phyloP scores from a whole-genome alignment of 495 filamentous ascomycete species.

The Immersiella caudata region DNA sequence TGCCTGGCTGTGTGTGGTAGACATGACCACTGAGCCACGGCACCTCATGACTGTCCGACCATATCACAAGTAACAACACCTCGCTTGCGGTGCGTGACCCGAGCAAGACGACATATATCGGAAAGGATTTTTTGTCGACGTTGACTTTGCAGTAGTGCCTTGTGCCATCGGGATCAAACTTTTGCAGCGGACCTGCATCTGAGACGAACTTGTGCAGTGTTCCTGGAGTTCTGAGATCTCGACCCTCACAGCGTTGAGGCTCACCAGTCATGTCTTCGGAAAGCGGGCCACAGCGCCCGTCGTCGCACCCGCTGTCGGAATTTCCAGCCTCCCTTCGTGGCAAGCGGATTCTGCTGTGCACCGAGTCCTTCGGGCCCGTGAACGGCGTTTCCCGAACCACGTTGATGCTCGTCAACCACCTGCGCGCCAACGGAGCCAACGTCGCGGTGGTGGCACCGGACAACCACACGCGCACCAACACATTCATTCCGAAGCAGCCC shows the following conservation, averaged over 20 bases:
- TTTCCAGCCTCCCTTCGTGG: conserved; percentile 53
- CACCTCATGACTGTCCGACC: conserved; percentile 1
- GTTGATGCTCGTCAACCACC: conserved; percentile 62
- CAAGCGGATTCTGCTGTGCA: conserved; percentile 61
- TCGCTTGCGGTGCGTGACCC: conserved; percentile 11
- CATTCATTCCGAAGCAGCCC: conserved; percentile 35
- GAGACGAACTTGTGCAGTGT: background rate
- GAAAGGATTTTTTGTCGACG: no score
- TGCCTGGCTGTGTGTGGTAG: background rate
- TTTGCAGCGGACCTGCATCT: background rate
- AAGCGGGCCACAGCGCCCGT: background rate
- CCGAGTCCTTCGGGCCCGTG: conserved; percentile 66
- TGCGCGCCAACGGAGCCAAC: conserved; percentile 57
- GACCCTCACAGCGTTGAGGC: background rate
- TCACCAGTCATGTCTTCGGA: background rate
- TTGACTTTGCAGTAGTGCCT: background rate
- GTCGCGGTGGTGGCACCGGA: conserved; percentile 62
- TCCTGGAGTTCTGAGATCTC: background rate
- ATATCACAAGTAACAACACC: conserved; percentile 4
- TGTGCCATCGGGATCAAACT: background rate
- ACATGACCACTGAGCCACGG: conserved; percentile 7
- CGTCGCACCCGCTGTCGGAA: conserved; percentile 24
- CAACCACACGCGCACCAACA: conserved; percentile 43
- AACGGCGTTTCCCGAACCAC: conserved; percentile 69
- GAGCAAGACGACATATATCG: background rate